These are phyloP conservation scores for Penicillium arizonense DNA, from an alignment of 495 filamentous ascomycete species.

Conservation along the genomic window DNA sequence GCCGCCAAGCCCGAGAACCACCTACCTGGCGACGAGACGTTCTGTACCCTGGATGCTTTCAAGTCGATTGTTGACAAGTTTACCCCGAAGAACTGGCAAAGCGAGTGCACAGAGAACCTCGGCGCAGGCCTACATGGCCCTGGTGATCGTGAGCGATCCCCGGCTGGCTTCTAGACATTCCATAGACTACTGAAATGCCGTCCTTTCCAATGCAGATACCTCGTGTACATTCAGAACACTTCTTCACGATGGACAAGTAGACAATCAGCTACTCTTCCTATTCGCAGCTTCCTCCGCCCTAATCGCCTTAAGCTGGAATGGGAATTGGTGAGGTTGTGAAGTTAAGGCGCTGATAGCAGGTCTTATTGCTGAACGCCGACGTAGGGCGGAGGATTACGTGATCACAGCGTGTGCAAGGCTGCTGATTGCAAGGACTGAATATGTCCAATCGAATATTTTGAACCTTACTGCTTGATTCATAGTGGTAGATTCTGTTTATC, in stretches of 20 bases:
- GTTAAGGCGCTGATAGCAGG: not conserved
- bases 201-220: not conserved
- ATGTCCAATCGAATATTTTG: too few relatives aligned
- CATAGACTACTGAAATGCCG: conserved; percentile 4
- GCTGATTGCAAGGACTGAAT: too few relatives aligned
- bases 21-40: conserved; percentile 81
- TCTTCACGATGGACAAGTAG: not conserved
- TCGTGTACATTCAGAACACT: not conserved
- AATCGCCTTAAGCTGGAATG: conserved; percentile 8
- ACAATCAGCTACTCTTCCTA: conserved; percentile 13
- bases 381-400: too few relatives aligned
- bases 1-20: conserved; percentile 70
- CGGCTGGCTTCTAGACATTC: conserved; percentile 35
- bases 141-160: conserved; percentile 29
- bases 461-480: too few relatives aligned
- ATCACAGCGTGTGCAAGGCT: too few relatives aligned
- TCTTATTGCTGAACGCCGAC: too few relatives aligned
- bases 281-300: conserved; percentile 11
- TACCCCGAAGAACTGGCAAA: conserved; percentile 76
- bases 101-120: conserved; percentile 67
- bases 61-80: conserved; percentile 89
- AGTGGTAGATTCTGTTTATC: too few relatives aligned
- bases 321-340: not conserved
- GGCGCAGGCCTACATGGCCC: conserved; percentile 46
- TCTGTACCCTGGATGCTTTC: conserved; percentile 91